Conservation (phyloP, 805 yeast genomes). For the Sungouiella thailandica region DNA sequence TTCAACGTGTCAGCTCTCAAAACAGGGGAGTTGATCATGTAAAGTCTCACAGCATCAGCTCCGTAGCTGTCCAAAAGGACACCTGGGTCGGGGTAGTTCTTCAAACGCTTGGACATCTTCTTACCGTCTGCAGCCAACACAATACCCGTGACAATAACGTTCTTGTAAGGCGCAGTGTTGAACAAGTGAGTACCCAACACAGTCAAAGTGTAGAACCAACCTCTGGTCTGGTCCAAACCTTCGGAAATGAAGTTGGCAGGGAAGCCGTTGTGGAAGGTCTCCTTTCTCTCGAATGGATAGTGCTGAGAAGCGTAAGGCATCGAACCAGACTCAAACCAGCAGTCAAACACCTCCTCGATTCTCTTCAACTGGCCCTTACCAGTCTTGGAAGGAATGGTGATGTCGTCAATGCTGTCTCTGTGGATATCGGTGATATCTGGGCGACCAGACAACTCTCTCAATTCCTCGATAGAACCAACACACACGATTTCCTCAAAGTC, state of each 20-base stretch:
- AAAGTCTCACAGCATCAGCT: constrained; percentile 95
- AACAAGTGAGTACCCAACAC: constrained; percentile 94
- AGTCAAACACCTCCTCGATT: constrained; percentile 96
- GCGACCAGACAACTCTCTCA: constrained; percentile 78
- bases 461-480: constrained; percentile 85
- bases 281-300: constrained; percentile 88
- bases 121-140: constrained; percentile 97
- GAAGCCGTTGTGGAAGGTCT: constrained; percentile 65
- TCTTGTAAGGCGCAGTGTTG: constrained; percentile 87
- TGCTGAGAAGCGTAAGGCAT: constrained; percentile 98
- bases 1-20: constrained; percentile 93
- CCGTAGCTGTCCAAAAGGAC: constrained; percentile 82
- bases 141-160: constrained; percentile 94
- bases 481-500: constrained; percentile 91
- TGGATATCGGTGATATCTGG: constrained; percentile 82
- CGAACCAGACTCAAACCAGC: constrained; percentile 99
- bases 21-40: constrained; percentile 95
- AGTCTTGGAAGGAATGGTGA: constrained; percentile 86
- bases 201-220: constrained; percentile 97
- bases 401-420: constrained; percentile 85
- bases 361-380: constrained; percentile 88
- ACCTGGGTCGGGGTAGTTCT: constrained; percentile 95
- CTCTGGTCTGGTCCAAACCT: constrained; percentile 99
- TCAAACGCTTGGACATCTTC: constrained; percentile 97
- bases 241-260: constrained; percentile 98